Base-by-base conservation (phyloP, 129 eudicot species). In the Smallanthus sonchifolius region DNA sequence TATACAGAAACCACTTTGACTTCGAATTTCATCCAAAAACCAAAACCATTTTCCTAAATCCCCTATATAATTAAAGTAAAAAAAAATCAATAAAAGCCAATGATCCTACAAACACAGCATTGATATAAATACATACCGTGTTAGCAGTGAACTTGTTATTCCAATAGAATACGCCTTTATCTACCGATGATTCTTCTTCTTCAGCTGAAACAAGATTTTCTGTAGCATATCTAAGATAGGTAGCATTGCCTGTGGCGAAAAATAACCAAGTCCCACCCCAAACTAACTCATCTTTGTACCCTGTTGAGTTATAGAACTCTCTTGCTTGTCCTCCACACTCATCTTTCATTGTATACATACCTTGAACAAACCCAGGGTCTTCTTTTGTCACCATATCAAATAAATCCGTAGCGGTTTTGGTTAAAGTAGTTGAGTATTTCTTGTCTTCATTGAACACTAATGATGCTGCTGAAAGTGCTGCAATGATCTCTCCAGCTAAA, bases 241-340 rank as follows among this genome's bases (percentile, higher is more conserved):
- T 79, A 15, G 24, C 61, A n/a, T 86, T 86, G 39, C 95, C 88
- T 2, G 95, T 88, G 6, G 90, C 88, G 34, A 88, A 81, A 57
- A 83, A 84, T 24, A 86, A 52, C 94, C 94, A 88, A 49, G 84
- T 73, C 75, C 86, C 95, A 34, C 87, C 95, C 95, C 95, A 88
- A 28, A 86, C 82, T 51, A 88, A 70, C 78, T 88, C 95, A 47
- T 88, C 95, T 71, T 30, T 79, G 56, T 79, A 86, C 7, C 95
- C 84, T 8, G 95, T 64, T 15, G 95, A 88, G 79, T 83, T 86
- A 60, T 88, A 88, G 45, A 83, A 86, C 19, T 75, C 38, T 38
- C 85, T 81, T 13, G 94, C 86, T 78, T 75, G 84, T 28, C 81
- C 87, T 43, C 90, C 94, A 81, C 94, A 86, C 14, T 56, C 67